Base-by-base conservation (phyloP, 2,329 filamentous ascomycete species). In the Cladosporium austrohemisphaericum region DNA sequence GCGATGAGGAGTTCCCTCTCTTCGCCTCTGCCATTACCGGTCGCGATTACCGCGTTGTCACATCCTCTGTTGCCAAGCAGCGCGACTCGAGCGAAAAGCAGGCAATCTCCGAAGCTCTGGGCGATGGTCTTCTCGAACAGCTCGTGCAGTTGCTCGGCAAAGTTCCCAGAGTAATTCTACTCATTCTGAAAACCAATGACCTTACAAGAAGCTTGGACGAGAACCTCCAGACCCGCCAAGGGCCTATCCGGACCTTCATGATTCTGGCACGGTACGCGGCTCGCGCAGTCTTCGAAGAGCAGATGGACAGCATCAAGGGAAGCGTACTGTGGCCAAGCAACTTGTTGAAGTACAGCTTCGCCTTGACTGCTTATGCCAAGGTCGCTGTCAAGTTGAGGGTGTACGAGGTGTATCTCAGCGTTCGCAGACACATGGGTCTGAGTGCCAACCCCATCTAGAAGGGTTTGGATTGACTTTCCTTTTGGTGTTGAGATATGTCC, bases 151-250 rank as follows among this genome's bases (percentile, higher is more conserved):
- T 98, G 57, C 80, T 98, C 4, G 88, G 89, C 40, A 82, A 88
- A 60, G 91, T 98, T 5, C 93, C 93, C 1, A 77, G 90, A 36
- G 88, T 98, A 56, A 95, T 98, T 48, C 77, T 98, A 10, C 76
- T 98, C 22, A 97, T 98, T 57, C 77, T 98, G 54, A 98, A 98
- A 73, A 98, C 93, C 2, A 98, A 98, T 66, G 93, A 98, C 70
- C 74, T 98, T 31, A 98, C 93, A 13, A 83, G 93, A 56, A 93
- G 86, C 60, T 78, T 98, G 14, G 93, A 98, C 65, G 93, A 98
- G 73, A 91, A 86, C 63, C 75, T 94, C 29, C 85, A 91, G 49
- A 93, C 88, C 0, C 76, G 79, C 5, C 69, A 81, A 59, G 81
- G 81, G 1, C 80, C 81, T 1, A 70, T 81, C 41, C 73, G 80